Evolutionary conservation across 2,329 filamentous ascomycete species (phyloP).

Genomic region (Colletotrichum musae): DNA sequence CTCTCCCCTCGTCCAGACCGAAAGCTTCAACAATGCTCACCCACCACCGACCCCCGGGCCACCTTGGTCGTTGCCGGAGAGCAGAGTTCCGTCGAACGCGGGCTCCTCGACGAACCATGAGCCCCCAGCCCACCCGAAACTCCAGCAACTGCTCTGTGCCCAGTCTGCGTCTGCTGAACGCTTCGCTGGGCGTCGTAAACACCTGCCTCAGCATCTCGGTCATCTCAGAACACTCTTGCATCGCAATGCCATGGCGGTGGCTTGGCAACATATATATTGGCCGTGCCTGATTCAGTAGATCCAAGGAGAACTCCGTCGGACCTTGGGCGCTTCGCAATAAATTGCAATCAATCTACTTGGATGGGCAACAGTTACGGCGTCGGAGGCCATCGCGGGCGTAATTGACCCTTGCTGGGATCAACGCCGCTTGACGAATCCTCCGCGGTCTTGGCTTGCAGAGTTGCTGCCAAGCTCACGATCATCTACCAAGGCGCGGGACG

Average conservation of each 20-base stretch:
- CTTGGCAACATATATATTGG: constrained; percentile 19
- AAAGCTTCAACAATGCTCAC: constrained; percentile 14
- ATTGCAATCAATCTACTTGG: constrained; percentile 11
- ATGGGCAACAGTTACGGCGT: neutral
- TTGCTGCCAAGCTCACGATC: constrained; percentile 37
- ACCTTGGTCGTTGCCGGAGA: constrained; percentile 15
- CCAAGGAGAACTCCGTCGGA: neutral
- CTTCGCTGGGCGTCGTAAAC: constrained; percentile 1
- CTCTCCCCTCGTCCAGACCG: neutral
- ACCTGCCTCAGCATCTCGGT: neutral
- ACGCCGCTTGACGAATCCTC: constrained; percentile 32
- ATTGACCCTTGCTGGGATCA: constrained; percentile 28
- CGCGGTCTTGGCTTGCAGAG: constrained; percentile 17
- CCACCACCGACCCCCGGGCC: neutral
- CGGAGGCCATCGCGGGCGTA: neutral
- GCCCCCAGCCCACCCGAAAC: neutral
- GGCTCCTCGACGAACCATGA: constrained; percentile 18
- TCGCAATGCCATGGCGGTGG: constrained; percentile 14
- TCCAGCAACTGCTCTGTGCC: neutral
- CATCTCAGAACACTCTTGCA: neutral
- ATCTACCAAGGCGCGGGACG: constrained; percentile 26
- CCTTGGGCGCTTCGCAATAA: neutral
- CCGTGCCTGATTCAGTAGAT: constrained; percentile 3
- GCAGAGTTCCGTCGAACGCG: constrained; percentile 18
- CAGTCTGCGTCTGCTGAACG: neutral